Evolutionary conservation across 2,329 filamentous ascomycete genomes (phyloP), one percentile per base, ranked within the genome.

Genomic region (Magnaporthiopsis poae): DNA sequence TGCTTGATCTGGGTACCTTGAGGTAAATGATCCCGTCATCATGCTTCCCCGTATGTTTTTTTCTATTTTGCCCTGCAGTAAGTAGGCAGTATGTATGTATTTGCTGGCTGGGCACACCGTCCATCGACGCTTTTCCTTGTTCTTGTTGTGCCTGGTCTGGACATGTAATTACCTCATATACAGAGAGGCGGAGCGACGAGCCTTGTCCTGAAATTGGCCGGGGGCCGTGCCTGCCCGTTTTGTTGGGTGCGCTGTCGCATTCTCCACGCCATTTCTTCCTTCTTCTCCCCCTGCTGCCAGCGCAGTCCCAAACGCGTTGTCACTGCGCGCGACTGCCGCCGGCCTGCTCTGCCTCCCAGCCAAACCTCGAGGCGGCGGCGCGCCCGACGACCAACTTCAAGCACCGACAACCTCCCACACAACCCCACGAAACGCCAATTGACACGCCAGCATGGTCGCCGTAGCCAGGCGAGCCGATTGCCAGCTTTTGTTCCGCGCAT

Each of bases 371-470:
- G 13, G 15, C 13, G 13, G 11, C 39, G 39, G 15, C 39, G 15
- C 39, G 39, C 39, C 39, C 15, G 39, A 46, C 39, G 15, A 46
- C 39, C 31, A 5, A 18, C 39, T 46, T 46, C 46, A 56, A 25
- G 2, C 46, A n/a, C 5, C 46, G 46, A 56, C 46, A n/a, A 7
- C 46, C 21, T n/a, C 3, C 46, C 46, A 25, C 46, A 21, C 46
- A 25, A 25, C 5, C 18, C n/a, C 46, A 62, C 61, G 18, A 62
- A 15, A n/a, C 33, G 33, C 33, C 61, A 62, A 62, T 62, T 62
- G 61, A 36, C 61, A 62, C 36, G 61, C 33, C 33, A 25, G 61
- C 61, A 62, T 62, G 61, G 61, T 62, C 29, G 61, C 33, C 29
- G 15, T 33, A 33, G 33, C 33, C 33, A 33, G 27, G 21, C 27